Conservation (phyloP, 495 filamentous ascomycete species). For the Xylaria sp. region DNA sequence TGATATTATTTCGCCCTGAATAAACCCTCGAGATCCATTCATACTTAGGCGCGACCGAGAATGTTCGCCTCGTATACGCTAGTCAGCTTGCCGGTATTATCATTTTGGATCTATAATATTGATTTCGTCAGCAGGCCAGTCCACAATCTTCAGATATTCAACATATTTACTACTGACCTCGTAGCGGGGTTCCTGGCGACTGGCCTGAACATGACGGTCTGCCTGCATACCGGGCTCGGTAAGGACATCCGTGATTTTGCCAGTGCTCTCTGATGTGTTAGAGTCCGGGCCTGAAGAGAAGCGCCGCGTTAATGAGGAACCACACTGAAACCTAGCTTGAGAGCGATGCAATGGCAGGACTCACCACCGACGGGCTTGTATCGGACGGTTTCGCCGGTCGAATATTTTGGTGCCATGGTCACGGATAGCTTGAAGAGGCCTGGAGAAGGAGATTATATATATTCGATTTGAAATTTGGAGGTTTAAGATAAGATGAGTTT, state of each 20-base stretch:
- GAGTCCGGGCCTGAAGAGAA: slow-evolving; percentile 39
- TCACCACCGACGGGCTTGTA: slow-evolving; percentile 52
- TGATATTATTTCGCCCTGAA: too few species aligned
- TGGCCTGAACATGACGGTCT: slow-evolving; percentile 50
- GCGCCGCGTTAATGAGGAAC: background rate
- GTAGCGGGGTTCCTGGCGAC: slow-evolving; percentile 46
- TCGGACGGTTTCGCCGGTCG: slow-evolving; percentile 44
- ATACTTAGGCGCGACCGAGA: slow-evolving; percentile 38
- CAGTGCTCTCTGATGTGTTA: slow-evolving; percentile 40
- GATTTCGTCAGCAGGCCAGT: background rate
- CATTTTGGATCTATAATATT: slow-evolving; percentile 46
- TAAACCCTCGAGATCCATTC: background rate
- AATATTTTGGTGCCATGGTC: slow-evolving; percentile 35
- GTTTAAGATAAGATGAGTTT: background rate
- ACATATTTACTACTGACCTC: slow-evolving; percentile 40
- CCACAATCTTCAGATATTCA: too few species aligned
- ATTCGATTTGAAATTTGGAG: background rate
- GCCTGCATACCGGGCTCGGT: slow-evolving; percentile 50
- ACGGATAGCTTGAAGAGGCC: background rate
- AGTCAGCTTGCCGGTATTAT: slow-evolving; percentile 51
- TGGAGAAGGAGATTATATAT: background rate
- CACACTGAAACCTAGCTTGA: background rate
- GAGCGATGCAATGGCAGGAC: slow-evolving; percentile 16
- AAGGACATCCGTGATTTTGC: slow-evolving; percentile 47
- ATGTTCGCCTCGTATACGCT: slow-evolving; percentile 53